Conservation (phyloP, 129 eudicot species). For the Pseudognaphalium luteoalbum region DNA sequence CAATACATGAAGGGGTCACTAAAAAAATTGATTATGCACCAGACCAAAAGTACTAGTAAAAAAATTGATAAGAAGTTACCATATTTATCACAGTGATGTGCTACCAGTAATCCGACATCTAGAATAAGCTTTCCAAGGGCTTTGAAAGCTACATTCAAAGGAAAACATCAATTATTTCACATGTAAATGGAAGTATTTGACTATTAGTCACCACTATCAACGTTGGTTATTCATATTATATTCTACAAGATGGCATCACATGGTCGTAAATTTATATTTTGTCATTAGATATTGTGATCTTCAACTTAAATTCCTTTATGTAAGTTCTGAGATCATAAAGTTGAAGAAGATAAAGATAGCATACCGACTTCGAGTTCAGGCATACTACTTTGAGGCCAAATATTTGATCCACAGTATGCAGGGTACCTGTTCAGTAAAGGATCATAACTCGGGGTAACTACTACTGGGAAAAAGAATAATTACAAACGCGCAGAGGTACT, state of each 20-base stretch:
- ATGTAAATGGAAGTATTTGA: neutral
- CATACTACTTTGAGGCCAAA: slow-evolving; percentile 75
- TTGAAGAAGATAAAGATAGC: slow-evolving; percentile 21
- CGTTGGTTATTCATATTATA: neutral
- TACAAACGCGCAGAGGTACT: slow-evolving; percentile 1
- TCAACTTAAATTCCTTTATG: neutral
- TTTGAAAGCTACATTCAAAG: slow-evolving; percentile 63
- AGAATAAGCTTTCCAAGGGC: slow-evolving; percentile 82
- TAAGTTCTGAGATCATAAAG: slow-evolving; percentile 12
- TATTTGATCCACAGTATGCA: slow-evolving; percentile 91
- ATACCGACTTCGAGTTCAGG: slow-evolving; percentile 95
- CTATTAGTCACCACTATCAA: neutral
- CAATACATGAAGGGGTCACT: neutral
- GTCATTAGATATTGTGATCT: neutral
- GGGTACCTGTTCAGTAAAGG: slow-evolving; percentile 64
- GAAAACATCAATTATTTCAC: slow-evolving; percentile 6
- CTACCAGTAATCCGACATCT: slow-evolving; percentile 82
- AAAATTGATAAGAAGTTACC: slow-evolving; percentile 41
- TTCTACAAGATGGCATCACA: neutral
- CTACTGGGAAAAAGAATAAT: neutral
- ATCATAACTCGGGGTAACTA: neutral
- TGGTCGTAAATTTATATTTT: neutral
- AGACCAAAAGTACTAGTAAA: slow-evolving; percentile 7
- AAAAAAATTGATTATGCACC: neutral
- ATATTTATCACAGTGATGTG: slow-evolving; percentile 83